Evolutionary conservation across 768 basidiomycete species (phyloP).

Genomic region (Collybiopsis confluens): DNA sequence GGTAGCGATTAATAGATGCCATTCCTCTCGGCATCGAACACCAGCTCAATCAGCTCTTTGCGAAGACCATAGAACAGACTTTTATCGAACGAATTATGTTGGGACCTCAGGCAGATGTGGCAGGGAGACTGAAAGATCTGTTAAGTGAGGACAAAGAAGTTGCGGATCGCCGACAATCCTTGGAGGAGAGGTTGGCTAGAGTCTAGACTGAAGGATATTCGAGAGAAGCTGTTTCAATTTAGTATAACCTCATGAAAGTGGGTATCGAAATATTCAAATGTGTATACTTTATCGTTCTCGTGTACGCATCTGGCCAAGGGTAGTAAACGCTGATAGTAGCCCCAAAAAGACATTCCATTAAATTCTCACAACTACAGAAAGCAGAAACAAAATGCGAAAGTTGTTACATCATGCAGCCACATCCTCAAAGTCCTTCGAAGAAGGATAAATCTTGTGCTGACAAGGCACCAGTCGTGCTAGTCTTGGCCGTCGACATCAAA

Average conservation of each 20-base stretch:
- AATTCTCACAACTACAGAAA: neutral
- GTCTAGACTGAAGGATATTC: constrained; percentile 28
- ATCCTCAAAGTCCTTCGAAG: constrained; percentile 64
- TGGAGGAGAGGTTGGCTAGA: constrained; percentile 22
- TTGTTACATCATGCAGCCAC: neutral
- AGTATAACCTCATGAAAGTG: neutral
- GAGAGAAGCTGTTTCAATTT: constrained; percentile 19
- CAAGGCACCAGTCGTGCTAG: constrained; percentile 40
- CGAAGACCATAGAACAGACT: constrained; percentile 25
- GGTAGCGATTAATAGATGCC: constrained; percentile 52
- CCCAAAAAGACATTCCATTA: too few relatives aligned
- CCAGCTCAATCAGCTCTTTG: constrained; percentile 36
- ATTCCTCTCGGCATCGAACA: constrained; percentile 48
- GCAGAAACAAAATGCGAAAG: neutral
- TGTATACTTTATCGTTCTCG: neutral
- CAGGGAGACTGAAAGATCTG: constrained; percentile 22
- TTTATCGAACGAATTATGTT: constrained; percentile 28
- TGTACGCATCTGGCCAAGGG: too few relatives aligned
- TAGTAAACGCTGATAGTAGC: too few relatives aligned
- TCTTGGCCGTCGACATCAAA: neutral
- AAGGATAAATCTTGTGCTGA: constrained; percentile 85
- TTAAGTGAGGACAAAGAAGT: constrained; percentile 37
- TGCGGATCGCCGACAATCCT: constrained; percentile 22
- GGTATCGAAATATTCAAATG: neutral
- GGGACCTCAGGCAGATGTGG: constrained; percentile 14